Conservation (phyloP, 768 basidiomycete species). For the Kwoniella europaea region DNA sequence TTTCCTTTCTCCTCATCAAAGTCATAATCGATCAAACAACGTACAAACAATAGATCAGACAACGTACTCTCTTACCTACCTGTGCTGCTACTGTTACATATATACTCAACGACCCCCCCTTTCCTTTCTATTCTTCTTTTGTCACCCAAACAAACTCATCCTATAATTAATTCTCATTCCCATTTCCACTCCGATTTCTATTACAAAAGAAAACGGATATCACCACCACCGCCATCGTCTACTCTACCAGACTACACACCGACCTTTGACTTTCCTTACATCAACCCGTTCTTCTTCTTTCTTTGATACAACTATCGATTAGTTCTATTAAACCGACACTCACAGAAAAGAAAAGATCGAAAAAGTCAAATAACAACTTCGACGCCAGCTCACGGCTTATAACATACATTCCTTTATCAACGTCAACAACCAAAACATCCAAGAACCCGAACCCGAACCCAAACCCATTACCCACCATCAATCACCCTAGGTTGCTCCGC, state of each 20-base stretch:
- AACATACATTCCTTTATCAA: slow-evolving; percentile 21
- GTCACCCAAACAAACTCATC: not conserved
- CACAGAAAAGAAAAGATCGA: not conserved
- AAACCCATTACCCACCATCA: too few relatives aligned
- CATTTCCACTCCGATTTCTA: not conserved
- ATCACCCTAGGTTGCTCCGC: too few relatives aligned
- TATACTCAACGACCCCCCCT: not conserved
- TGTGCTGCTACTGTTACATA: not conserved
- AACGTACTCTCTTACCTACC: not conserved
- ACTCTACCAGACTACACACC: not conserved
- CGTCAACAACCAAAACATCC: not conserved
- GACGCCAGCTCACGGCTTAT: slow-evolving; percentile 19
- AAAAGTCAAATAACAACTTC: slow-evolving; percentile 11
- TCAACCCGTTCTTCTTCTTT: not conserved
- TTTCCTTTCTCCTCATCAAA: slow-evolving; percentile 5
- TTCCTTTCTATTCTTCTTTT: not conserved
- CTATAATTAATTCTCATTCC: not conserved
- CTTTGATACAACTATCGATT: slow-evolving; percentile 1
- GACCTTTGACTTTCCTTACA: slow-evolving; percentile 7
- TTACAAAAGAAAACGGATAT: slow-evolving; percentile 3
- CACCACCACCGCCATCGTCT: not conserved
- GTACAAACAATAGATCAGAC: not conserved
- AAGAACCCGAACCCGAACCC: not conserved
- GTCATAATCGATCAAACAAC: not conserved
- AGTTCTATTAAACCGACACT: not conserved